Percentiles rank a stretch among this genome's conserved stretches.
Conservation (phyloP, 1,284 basidiomycete species). For the Phellopilus nigrolimitatus region DNA sequence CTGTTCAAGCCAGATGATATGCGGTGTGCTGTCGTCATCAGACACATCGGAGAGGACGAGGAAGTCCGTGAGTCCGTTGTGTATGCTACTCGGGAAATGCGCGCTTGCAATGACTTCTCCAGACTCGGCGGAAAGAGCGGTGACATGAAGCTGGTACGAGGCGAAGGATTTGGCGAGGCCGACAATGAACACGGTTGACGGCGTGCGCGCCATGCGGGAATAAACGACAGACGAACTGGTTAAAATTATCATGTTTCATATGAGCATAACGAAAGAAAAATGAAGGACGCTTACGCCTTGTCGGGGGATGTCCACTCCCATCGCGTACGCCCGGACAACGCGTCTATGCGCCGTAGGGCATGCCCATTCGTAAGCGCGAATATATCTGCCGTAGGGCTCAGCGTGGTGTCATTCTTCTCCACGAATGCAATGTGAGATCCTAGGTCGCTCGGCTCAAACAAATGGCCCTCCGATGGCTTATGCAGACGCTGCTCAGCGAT, state of each 20-base stretch:
- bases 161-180: conserved; percentile 61
- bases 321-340: conserved; percentile 41
- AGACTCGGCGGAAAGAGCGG: conserved; percentile 49
- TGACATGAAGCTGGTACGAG: conserved; percentile 63
- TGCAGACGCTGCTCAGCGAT: conserved; percentile 65
- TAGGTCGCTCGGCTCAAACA: conserved; percentile 46
- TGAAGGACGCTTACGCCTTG: conserved; percentile 43
- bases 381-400: conserved; percentile 36
- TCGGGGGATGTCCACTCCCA: conserved; percentile 69
- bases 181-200: conserved; percentile 56
- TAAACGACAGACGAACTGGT: conserved; percentile 62
- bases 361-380: conserved; percentile 60
- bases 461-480: conserved; percentile 36
- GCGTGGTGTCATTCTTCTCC: conserved; percentile 23
- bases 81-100: conserved; percentile 56
- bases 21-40: conserved; percentile 29
- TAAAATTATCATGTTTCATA: not conserved
- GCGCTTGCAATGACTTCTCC: conserved; percentile 50
- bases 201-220: conserved; percentile 53
- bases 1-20: conserved; percentile 63
- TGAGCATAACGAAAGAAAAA: not conserved
- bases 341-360: conserved; percentile 45
- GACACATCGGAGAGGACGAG: conserved; percentile 31
- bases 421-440: conserved; percentile 41
- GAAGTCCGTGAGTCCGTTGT: conserved; percentile 42